Conservation (phyloP, 2,329 filamentous ascomycete genomes). For the Metarhizium album region DNA sequence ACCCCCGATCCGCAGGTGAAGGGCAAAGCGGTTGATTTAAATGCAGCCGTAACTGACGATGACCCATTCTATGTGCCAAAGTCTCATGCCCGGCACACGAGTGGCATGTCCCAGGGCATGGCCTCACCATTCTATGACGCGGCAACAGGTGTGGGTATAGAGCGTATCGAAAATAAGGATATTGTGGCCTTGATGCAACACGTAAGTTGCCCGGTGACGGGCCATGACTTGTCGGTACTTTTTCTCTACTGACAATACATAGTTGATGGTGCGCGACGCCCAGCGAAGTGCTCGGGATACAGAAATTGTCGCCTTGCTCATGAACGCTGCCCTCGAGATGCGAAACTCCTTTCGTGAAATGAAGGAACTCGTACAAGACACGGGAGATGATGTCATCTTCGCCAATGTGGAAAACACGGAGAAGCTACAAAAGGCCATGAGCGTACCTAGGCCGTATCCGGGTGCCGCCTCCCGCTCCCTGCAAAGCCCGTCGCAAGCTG, state of each 20-base stretch:
- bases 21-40: slow-evolving; percentile 44
- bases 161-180: slow-evolving; percentile 90
- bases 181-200: slow-evolving; percentile 98
- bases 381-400: slow-evolving; percentile 74
- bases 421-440: slow-evolving; percentile 69
- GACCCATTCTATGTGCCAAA: slow-evolving; percentile 57
- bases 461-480: slow-evolving; percentile 49
- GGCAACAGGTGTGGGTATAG: slow-evolving; percentile 75
- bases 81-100: slow-evolving; percentile 57
- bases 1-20: slow-evolving; percentile 40
- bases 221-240: neutral
- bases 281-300: slow-evolving; percentile 94
- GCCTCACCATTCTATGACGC: slow-evolving; percentile 82
- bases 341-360: slow-evolving; percentile 92
- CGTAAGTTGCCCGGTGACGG: slow-evolving; percentile 33
- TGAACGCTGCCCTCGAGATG: slow-evolving; percentile 93
- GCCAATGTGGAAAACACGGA: slow-evolving; percentile 82
- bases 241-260: slow-evolving; percentile 15
- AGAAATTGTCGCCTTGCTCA: slow-evolving; percentile 88
- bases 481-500: slow-evolving; percentile 44
- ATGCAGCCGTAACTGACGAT: slow-evolving; percentile 36
- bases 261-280: slow-evolving; percentile 90
- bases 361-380: slow-evolving; percentile 82
- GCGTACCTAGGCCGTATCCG: slow-evolving; percentile 78
- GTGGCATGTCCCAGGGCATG: slow-evolving; percentile 88